Evolutionary conservation across 148 eudicot genomes (phyloP), one percentile per base, ranked within the genome.

Genomic region (Dysphania ambrosioides): DNA sequence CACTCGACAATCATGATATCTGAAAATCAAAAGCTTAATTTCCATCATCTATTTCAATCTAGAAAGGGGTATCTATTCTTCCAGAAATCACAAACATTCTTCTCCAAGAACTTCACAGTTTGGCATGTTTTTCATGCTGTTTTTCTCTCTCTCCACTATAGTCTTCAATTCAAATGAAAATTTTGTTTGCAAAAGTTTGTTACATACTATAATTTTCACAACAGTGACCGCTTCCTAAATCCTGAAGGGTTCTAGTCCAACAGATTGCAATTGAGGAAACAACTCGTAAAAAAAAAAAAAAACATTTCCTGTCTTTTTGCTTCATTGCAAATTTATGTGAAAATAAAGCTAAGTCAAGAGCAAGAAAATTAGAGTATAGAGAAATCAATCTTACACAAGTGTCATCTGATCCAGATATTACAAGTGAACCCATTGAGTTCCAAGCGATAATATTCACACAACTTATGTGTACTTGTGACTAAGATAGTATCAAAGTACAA

Each of bases 371-470:
- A 60, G 67, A 51, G 13, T 10, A 41, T 18, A 44, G 55, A 76
- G 31, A 18, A 76, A 49, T n/a, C n/a, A n/a, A n/a, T n/a, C 59
- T 49, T 87, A 95, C 99, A 68, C 79, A 85, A 73, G 93, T 90
- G 80, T 95, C 99, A 80, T 95, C 99, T 72, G 99, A 95, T 79
- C 99, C 99, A 65, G 99, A 95, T 73, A 95, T 84, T 79, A 95
- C 73, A 18, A 95, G 88, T 5, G 99, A 90, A 82, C 99, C 99
- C 49, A 75, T 81, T 44, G 99, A 88, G 77, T 92, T 95, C 99
- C 99, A 95, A 72, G 97, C 88, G 31, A 95, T 83, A 69, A 93
- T 79, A 83, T 95, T 95, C 24, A 95, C 99, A 79, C 99, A 95
- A 59, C 99, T 92, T 56, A 38, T 72, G 79, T 95, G 99, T 81